A percentile compares a stretch with the other conserved stretches of the same genome.
Conservation (phyloP, 2,329 filamentous ascomycete genomes). For the Bipolaris bicolor region DNA sequence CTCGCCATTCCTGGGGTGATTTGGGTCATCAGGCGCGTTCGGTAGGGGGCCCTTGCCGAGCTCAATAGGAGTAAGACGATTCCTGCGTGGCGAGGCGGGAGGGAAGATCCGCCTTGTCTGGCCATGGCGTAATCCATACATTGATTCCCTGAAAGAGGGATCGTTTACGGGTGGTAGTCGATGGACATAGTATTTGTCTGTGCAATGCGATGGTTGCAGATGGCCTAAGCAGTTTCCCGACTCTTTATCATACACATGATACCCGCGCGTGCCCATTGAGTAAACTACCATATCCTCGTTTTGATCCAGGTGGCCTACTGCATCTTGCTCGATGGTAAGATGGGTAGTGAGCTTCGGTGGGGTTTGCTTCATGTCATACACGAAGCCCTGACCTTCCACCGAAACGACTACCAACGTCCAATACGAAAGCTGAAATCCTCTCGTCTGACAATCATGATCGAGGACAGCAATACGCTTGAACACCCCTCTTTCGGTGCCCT, state of each 20-base stretch:
- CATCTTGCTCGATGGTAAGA: slow-evolving; percentile 9
- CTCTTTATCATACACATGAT: slow-evolving; percentile 14
- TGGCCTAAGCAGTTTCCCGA: slow-evolving; percentile 5
- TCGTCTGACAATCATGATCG: slow-evolving; percentile 10
- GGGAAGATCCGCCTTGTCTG: slow-evolving; percentile 4
- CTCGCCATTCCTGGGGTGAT: not conserved
- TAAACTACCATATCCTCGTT: slow-evolving; percentile 12
- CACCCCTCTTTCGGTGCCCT: slow-evolving; percentile 4
- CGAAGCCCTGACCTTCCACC: slow-evolving; percentile 12
- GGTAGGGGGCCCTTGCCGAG: slow-evolving; percentile 4
- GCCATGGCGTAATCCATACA: slow-evolving; percentile 1
- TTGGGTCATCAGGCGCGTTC: slow-evolving; percentile 1
- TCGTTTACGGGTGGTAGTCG: not conserved
- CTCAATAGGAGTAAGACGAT: slow-evolving; percentile 4
- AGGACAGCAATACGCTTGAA: slow-evolving; percentile 7
- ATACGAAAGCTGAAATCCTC: slow-evolving; percentile 17
- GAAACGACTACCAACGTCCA: slow-evolving; percentile 11
- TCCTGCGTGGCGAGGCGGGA: slow-evolving; percentile 4
- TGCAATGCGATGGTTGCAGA: slow-evolving; percentile 10
- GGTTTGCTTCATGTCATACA: slow-evolving; percentile 13
- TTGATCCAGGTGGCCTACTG: slow-evolving; percentile 15
- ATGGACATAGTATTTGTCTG: slow-evolving; percentile 7
- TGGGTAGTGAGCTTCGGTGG: slow-evolving; percentile 10
- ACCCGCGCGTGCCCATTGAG: slow-evolving; percentile 11
- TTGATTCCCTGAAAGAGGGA: not conserved